These are phyloP conservation scores for Pichia membranifaciens DNA, from an alignment of 805 yeast species.

Conservation along the genomic window DNA sequence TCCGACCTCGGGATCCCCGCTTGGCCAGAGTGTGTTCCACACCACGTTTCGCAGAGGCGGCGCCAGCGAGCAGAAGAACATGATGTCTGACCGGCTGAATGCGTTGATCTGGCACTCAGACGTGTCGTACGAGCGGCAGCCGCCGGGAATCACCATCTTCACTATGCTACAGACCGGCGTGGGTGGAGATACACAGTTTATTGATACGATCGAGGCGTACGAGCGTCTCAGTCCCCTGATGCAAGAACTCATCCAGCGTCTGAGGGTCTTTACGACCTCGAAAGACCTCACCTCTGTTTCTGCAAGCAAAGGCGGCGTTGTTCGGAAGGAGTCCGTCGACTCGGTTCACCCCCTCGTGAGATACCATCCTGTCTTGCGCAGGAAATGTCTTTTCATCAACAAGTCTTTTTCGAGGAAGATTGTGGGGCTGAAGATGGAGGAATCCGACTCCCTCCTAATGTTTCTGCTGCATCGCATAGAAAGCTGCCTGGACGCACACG, in stretches of 20 bases:
- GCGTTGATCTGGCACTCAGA: conserved; percentile 62
- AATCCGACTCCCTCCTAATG: conserved; percentile 54
- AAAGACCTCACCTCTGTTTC: conserved; percentile 63
- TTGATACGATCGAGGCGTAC: conserved; percentile 68
- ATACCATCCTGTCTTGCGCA: conserved; percentile 64
- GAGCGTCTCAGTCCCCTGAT: conserved; percentile 63
- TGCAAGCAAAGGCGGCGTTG: conserved; percentile 50
- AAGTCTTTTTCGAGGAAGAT: conserved; percentile 59
- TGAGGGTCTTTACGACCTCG: conserved; percentile 66
- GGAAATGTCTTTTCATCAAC: conserved; percentile 53
- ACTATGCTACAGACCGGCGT: conserved; percentile 55
- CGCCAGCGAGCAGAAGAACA: conserved; percentile 29
- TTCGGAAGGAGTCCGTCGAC: conserved; percentile 57
- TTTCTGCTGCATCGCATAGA: conserved; percentile 49
- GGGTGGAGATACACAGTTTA: conserved; percentile 76
- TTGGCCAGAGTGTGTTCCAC: conserved; percentile 52
- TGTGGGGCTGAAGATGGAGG: conserved; percentile 67
- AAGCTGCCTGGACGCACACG: conserved; percentile 53
- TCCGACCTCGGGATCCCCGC: conserved; percentile 72
- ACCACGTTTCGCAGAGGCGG: conserved; percentile 48
- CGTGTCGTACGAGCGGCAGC: conserved; percentile 65
- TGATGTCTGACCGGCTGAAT: conserved; percentile 32
- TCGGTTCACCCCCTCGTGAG: conserved; percentile 66
- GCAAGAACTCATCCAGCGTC: conserved; percentile 50
- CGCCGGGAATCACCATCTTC: conserved; percentile 66